phyloP scores from a whole-genome alignment of 73 alveolate genomes.

The Paramecium sonneborni region DNA sequence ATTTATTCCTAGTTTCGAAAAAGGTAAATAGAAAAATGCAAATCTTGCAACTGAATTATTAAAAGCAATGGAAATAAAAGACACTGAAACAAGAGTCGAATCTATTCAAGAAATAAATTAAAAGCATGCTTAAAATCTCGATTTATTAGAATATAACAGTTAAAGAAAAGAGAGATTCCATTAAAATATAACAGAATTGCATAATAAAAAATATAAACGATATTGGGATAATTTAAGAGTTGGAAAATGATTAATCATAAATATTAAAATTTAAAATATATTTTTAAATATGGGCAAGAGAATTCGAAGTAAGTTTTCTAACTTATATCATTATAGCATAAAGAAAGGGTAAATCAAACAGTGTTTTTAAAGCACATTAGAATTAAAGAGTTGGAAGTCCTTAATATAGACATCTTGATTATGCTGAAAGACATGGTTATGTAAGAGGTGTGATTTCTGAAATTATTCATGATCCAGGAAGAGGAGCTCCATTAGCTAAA shows the following conservation, averaged over 20 bases:
- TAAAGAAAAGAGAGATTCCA: background rate
- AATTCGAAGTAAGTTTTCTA: background rate
- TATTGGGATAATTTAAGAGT: constrained; percentile 1
- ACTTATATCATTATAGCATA: constrained; percentile 7
- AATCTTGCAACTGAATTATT: background rate
- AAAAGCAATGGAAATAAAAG: background rate
- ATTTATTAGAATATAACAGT: background rate
- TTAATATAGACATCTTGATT: constrained; percentile 67
- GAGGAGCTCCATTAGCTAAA: constrained; percentile 97
- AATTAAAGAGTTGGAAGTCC: constrained; percentile 68
- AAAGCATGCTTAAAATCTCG: background rate
- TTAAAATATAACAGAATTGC: constrained; percentile 13
- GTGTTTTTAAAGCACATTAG: constrained; percentile 63
- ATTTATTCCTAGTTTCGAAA: constrained; percentile 37
- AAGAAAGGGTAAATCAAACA: constrained; percentile 69
- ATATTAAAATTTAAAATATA: background rate
- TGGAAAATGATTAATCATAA: background rate
- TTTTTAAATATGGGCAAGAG: constrained; percentile 47
- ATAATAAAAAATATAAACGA: constrained; percentile 10
- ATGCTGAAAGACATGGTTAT: constrained; percentile 71
- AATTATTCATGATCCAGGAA: constrained; percentile 96
- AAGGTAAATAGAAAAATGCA: background rate
- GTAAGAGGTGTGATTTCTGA: constrained; percentile 78
- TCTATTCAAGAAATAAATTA: background rate
- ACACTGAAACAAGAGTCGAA: constrained; percentile 24